Conservation (phyloP, 805 yeast genomes). For the Candida tammaniensis region DNA sequence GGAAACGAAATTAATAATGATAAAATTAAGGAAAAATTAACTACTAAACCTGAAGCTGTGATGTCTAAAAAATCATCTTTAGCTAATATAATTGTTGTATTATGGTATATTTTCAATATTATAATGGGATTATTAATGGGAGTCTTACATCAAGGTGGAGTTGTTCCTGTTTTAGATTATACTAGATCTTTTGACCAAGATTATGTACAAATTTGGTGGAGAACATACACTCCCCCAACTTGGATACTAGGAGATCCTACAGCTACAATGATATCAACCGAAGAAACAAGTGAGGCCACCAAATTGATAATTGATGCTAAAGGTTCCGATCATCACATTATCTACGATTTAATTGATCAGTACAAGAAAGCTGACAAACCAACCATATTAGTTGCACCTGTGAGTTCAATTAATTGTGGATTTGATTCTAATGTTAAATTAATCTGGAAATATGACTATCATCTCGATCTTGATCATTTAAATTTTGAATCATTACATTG, state of each 20-base stretch:
- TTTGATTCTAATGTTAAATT: conserved; percentile 16
- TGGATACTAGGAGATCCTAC: conserved; percentile 58
- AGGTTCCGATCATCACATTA: conserved; percentile 36
- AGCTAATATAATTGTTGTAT: conserved; percentile 21
- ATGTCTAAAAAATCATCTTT: conserved; percentile 5
- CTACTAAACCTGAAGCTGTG: conserved; percentile 10
- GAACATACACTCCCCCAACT: conserved; percentile 89
- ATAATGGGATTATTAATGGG: conserved; percentile 69
- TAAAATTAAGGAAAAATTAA: conserved; percentile 8
- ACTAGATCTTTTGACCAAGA: conserved; percentile 24
- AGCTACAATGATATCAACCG: conserved; percentile 6
- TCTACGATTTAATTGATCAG: background rate
- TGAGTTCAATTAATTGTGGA: conserved; percentile 28
- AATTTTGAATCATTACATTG: conserved; percentile 43
- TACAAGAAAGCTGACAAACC: conserved; percentile 6
- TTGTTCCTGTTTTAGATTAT: conserved; percentile 59
- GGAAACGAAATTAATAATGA: conserved; percentile 10
- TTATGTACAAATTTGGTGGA: conserved; percentile 75
- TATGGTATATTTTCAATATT: conserved; percentile 67
- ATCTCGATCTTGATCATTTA: conserved; percentile 74
- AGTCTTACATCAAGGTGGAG: conserved; percentile 84
- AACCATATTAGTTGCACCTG: conserved; percentile 37
- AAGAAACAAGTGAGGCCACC: conserved; percentile 5
- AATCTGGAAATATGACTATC: conserved; percentile 39
- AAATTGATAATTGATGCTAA: conserved; percentile 44